phyloP scores from a whole-genome alignment of 345 rosid species.

The Excoecaria agallocha region DNA sequence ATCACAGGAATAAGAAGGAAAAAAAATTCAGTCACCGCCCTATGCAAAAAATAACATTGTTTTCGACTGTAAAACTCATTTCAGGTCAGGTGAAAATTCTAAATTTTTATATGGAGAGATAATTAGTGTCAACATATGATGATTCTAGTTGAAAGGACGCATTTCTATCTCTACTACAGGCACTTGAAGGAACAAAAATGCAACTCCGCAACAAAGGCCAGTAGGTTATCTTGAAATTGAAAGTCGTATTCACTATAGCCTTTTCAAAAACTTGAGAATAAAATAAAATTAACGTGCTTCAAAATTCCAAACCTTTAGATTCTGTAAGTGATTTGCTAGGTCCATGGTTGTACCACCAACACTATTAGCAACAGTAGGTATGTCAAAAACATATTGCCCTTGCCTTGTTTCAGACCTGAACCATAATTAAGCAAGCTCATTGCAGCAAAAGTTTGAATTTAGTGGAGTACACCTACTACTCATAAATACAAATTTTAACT shows the following conservation, averaged over 20 bases:
- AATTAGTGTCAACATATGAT: not conserved
- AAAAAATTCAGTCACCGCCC: not conserved
- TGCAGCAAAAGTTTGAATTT: conserved; percentile 3
- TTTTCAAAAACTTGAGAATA: not conserved
- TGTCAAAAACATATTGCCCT: conserved; percentile 67
- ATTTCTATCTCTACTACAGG: not conserved
- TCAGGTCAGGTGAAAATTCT: not conserved
- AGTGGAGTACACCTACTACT: conserved; percentile 10
- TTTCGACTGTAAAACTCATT: not conserved
- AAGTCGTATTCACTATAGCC: not conserved
- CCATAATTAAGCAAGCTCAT: conserved; percentile 15
- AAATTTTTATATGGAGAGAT: not conserved
- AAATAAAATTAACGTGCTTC: not conserved
- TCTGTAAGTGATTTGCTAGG: conserved; percentile 57
- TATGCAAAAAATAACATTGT: not conserved
- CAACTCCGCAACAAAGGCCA: not conserved
- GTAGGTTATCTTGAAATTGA: not conserved
- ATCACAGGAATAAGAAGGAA: conserved; percentile 19
- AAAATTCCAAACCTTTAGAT: conserved; percentile 59
- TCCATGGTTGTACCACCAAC: conserved; percentile 48
- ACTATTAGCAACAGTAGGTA: conserved; percentile 64
- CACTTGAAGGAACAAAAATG: not conserved
- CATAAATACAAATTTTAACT: conserved; percentile 6
- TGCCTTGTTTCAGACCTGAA: conserved; percentile 65
- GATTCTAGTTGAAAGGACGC: not conserved